phyloP scores from a whole-genome alignment of 2,329 filamentous ascomycete genomes.

The Ophiostoma triangulosporum region DNA sequence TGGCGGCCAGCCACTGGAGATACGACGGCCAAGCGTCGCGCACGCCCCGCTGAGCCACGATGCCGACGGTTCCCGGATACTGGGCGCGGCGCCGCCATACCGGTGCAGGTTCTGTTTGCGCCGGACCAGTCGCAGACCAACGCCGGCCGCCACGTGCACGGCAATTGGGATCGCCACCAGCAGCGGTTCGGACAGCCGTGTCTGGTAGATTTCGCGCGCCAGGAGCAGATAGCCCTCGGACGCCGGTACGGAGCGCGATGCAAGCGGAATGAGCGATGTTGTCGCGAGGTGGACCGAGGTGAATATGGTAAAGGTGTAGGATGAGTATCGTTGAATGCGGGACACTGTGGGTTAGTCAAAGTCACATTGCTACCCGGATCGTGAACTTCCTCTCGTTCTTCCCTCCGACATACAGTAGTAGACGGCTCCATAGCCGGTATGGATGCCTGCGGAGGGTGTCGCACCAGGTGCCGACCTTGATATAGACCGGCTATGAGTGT shows the following conservation, averaged over 20 bases:
- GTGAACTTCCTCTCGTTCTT: background rate
- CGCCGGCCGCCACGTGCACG: slow-evolving; percentile 62
- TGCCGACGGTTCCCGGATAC: too few species aligned
- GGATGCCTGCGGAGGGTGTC: slow-evolving; percentile 3
- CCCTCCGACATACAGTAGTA: slow-evolving; percentile 27
- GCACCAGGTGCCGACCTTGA: slow-evolving; percentile 15
- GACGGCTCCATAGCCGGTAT: slow-evolving; percentile 47
- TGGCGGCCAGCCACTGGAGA: slow-evolving; percentile 46
- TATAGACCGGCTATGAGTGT: slow-evolving; percentile 4
- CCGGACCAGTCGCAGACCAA: slow-evolving; percentile 63
- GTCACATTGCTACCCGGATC: background rate
- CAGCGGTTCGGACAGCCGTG: slow-evolving; percentile 62
- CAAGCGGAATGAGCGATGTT: slow-evolving; percentile 65
- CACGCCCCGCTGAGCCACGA: background rate
- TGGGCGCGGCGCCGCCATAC: slow-evolving; percentile 58
- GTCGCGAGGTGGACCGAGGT: slow-evolving; percentile 65
- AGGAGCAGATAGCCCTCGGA: slow-evolving; percentile 82
- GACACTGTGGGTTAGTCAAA: slow-evolving; percentile 36
- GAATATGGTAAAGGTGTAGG: slow-evolving; percentile 71
- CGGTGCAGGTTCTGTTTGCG: slow-evolving; percentile 55
- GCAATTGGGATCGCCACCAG: slow-evolving; percentile 63
- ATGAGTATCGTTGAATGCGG: slow-evolving; percentile 76
- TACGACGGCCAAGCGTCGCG: background rate
- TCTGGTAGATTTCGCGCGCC: slow-evolving; percentile 85
- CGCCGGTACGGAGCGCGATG: slow-evolving; percentile 56